Base-by-base conservation (phyloP, 2,329 filamentous ascomycete genomes). In the Arthrobotrys iridis region DNA sequence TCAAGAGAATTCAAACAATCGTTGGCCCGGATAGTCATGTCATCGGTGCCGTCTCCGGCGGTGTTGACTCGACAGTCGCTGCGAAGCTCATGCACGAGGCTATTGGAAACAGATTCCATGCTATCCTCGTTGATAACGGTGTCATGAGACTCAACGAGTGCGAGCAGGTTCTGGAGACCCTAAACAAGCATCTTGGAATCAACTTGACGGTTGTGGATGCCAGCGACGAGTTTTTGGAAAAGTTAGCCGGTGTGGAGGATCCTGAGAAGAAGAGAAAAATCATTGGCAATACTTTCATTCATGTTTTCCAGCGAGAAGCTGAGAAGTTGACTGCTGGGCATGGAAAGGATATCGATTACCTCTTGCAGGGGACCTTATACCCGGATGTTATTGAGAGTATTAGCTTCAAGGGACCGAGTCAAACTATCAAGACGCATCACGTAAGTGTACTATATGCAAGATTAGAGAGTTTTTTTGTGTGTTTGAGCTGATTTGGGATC, bases 261-360 rank as follows among this genome's bases (percentile, higher is more conserved):
- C 93, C 94, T 0, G 93, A 98, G 83, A 87, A 87, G 81, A 97
- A 97, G 86, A 87, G 93, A 65, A 97, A 96, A 84, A 89, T 97
- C 79, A 97, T 97, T 76, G 93, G 93, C 66, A 87, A 86, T 77
- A 91, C 87, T 20, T 91, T 93, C 82, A 93, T 93, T 77, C 90
- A 93, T 79, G 84, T 96, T 26, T 97, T 97, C 82, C 90, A 97
- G 82, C 85, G 89, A 72, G 90, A 93, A 81, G 93, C 91, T 35
- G 79, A 83, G 76, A 81, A 82, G 43, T 67, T 79, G 8, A 77
- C 77, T 50, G 77, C 64, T 62, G 75, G 33, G 13, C 24, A 87
- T 63, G 89, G 88, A n/a, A 92, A 91, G 33, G 89, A 90, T 79
- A 90, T 97, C 40, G 88, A 92, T 79, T 97, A 88, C 86, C 91